Evolutionary conservation across 495 filamentous ascomycete species (phyloP).

Genomic region (Pseudoneurospora amorphoporcata): DNA sequence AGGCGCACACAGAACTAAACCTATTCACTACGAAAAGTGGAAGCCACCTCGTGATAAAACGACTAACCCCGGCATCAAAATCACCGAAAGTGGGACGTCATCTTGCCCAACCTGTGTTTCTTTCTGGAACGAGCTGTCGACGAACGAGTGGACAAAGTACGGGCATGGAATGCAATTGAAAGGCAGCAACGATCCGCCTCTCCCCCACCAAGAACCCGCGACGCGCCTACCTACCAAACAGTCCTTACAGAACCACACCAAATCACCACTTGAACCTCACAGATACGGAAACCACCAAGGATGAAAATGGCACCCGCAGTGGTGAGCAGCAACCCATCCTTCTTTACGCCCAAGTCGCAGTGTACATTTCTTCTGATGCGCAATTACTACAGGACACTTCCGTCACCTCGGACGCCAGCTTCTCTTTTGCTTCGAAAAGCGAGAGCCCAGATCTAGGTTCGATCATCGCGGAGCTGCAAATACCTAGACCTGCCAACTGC

Average conservation of each 20-base stretch:
- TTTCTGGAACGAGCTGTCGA: neutral
- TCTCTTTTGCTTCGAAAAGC: constrained; percentile 5
- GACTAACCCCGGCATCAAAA: neutral
- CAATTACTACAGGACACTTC: constrained; percentile 8
- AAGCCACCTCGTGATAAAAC: neutral
- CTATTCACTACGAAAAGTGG: neutral
- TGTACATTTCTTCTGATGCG: constrained; percentile 5
- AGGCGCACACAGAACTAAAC: neutral
- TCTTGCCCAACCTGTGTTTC: neutral
- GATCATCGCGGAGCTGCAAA: neutral
- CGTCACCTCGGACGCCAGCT: constrained; percentile 9
- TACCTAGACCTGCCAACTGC: neutral
- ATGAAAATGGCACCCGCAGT: constrained; percentile 19
- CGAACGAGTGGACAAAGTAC: neutral
- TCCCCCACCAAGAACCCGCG: neutral
- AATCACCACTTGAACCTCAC: neutral
- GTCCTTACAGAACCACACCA: neutral
- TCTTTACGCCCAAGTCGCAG: neutral
- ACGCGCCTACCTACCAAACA: neutral
- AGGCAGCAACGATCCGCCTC: neutral
- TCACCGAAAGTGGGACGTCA: neutral
- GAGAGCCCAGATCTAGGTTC: constrained; percentile 14
- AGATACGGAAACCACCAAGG: neutral
- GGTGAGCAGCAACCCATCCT: constrained; percentile 10
- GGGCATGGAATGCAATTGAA: neutral